Percentiles rank a stretch among this genome's conserved stretches.
Conservation (phyloP, 495 filamentous ascomycete species). For the Aspergillus kassunensis region DNA sequence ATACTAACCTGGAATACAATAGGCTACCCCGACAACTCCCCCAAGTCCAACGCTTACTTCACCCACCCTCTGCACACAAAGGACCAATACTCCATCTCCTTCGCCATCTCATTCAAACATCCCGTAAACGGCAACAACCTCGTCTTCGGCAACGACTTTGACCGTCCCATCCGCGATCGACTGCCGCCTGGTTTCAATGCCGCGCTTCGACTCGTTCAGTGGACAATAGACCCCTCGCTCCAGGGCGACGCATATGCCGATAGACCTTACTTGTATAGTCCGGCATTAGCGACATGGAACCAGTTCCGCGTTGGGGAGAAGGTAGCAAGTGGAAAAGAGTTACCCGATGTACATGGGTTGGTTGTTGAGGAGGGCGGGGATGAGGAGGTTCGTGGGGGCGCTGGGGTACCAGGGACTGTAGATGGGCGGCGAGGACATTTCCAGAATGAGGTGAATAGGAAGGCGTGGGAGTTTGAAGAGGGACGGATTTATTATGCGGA, state of each 20-base stretch:
- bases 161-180: slow-evolving; percentile 77
- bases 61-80: slow-evolving; percentile 57
- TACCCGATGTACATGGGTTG: slow-evolving; percentile 30
- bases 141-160: slow-evolving; percentile 91
- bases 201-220: slow-evolving; percentile 77
- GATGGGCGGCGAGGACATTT: slow-evolving; percentile 63
- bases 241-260: slow-evolving; percentile 88
- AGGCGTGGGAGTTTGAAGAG: slow-evolving; percentile 53
- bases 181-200: slow-evolving; percentile 80
- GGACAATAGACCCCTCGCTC: slow-evolving; percentile 80
- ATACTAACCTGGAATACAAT: too few species aligned
- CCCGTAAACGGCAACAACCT: slow-evolving; percentile 67
- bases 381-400: slow-evolving; percentile 49
- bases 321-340: slow-evolving; percentile 11
- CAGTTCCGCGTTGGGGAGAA: slow-evolving; percentile 61
- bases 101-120: slow-evolving; percentile 66
- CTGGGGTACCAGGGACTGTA: slow-evolving; percentile 50
- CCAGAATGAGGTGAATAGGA: slow-evolving; percentile 40
- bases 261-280: slow-evolving; percentile 76
- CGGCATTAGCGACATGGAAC: slow-evolving; percentile 69
- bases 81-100: slow-evolving; percentile 79
- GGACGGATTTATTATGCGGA: slow-evolving; percentile 67
- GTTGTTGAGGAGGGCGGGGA: slow-evolving; percentile 68
- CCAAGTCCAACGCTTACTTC: slow-evolving; percentile 69
- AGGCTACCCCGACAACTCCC: slow-evolving; percentile 57